Conservation (phyloP, 192 early-diverging fungal species). For the Mortierella claussenii region DNA sequence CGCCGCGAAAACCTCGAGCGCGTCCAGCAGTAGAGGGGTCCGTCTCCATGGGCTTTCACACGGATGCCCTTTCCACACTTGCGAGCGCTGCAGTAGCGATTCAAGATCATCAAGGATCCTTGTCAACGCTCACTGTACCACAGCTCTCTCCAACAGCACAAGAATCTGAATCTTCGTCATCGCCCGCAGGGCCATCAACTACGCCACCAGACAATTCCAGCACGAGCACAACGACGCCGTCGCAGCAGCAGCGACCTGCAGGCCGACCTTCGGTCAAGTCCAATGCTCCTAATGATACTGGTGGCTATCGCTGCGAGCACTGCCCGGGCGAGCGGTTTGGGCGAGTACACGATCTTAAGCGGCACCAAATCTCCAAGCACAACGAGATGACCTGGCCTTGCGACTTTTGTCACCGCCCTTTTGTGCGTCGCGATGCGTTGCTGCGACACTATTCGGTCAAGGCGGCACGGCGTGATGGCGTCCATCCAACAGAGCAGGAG, state of each 20-base stretch:
- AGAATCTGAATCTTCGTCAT: not conserved
- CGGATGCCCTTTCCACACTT: constrained; percentile 42
- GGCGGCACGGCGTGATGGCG: constrained; percentile 35
- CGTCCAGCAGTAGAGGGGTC: constrained; percentile 18
- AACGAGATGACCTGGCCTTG: constrained; percentile 55
- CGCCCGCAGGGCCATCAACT: not conserved
- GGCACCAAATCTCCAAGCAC: constrained; percentile 51
- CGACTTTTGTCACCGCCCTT: constrained; percentile 50
- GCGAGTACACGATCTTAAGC: constrained; percentile 47
- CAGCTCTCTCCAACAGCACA: constrained; percentile 16
- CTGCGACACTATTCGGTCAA: constrained; percentile 47
- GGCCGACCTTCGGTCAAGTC: not conserved
- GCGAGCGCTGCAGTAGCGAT: constrained; percentile 47
- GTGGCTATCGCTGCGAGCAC: constrained; percentile 42
- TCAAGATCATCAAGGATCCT: constrained; percentile 23
- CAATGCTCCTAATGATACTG: constrained; percentile 6
- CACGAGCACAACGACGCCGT: not conserved
- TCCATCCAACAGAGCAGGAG: constrained; percentile 42
- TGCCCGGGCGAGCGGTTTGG: constrained; percentile 52
- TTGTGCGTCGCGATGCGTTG: constrained; percentile 45
- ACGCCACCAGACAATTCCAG: too few relatives aligned
- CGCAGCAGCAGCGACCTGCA: not conserved
- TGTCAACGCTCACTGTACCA: constrained; percentile 20
- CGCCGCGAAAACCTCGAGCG: constrained; percentile 32
- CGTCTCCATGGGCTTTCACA: constrained; percentile 21